phyloP scores from a whole-genome alignment of 176 grass and related monocot species.

The Triticum dicoccoides region DNA sequence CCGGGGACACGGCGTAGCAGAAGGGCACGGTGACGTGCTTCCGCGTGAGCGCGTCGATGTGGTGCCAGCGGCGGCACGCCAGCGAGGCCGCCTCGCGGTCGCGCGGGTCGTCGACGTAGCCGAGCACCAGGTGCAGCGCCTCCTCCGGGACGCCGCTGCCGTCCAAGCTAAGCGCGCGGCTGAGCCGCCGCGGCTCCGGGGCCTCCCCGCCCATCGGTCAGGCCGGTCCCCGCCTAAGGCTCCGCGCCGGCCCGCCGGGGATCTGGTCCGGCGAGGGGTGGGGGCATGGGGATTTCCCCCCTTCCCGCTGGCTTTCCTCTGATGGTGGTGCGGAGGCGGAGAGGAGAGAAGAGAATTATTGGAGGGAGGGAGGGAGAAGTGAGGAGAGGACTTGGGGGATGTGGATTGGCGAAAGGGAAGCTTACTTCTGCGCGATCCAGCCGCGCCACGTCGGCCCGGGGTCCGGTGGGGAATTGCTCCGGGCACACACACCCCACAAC shows the following conservation, averaged over 20 bases:
- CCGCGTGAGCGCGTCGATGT: constrained; percentile 62
- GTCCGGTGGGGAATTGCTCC: constrained; percentile 14
- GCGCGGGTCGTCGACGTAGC: constrained; percentile 63
- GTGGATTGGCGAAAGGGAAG: constrained; percentile 19
- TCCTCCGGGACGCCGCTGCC: constrained; percentile 51
- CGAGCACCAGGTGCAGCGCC: constrained; percentile 68
- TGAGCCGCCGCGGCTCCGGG: constrained; percentile 37
- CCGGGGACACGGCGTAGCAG: constrained; percentile 70
- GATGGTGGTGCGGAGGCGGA: not conserved
- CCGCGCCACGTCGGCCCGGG: constrained; percentile 42
- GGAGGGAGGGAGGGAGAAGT: constrained; percentile 30
- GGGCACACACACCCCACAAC: constrained; percentile 15
- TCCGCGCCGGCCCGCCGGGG: not conserved
- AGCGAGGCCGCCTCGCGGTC: constrained; percentile 69
- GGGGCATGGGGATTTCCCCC: constrained; percentile 26
- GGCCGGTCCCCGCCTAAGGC: not conserved
- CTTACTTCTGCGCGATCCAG: constrained; percentile 49
- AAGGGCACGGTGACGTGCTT: constrained; percentile 79
- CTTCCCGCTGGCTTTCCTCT: not conserved
- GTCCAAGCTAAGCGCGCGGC: constrained; percentile 36
- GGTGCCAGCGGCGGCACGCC: constrained; percentile 70
- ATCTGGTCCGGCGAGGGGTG: constrained; percentile 24
- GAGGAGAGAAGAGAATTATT: constrained; percentile 35
- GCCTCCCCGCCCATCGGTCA: constrained; percentile 51
- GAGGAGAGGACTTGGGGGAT: not conserved